Evolutionary conservation across 2,329 filamentous ascomycete species (phyloP), one percentile per base, ranked within the genome.

Genomic region (Pestalotiopsis sp.): DNA sequence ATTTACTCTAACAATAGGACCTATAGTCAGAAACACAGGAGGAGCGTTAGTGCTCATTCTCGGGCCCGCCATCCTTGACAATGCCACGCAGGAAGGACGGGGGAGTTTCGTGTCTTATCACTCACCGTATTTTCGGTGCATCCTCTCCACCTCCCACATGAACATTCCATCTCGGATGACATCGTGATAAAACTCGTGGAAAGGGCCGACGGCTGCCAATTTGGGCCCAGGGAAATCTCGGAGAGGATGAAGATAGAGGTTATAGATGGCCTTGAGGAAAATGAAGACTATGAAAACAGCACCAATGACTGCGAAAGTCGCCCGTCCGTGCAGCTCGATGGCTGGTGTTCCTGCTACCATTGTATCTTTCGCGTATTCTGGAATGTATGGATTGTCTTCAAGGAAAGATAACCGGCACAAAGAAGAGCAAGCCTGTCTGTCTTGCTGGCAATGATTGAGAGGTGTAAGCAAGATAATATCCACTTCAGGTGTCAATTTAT

Each of bases 1-100:
- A 65, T 73, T 79, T 66, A 80, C 77, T 23, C 79, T 73, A 39
- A 80, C 70, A 65, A 80, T 76, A 3, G 79, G 77, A 5, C 78
- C 70, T 52, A n/a, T 23, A 36, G 31, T 0, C 31, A 36, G n/a
- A 1, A 2, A 36, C 31, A 36, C n/a, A 27, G 13, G 14, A 20
- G 20, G 2, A 12, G 12, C 5, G 39, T 23, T 7, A 57, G 27
- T 66, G 27, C 27, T 49, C 1, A 5, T 49, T 1, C 2, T 49
- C 41, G 14, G 41, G 14, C 11, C 41, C 41, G 41, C 58, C 57
- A 23, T 58, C 5, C 36, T 36, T 31, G 49, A 39, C 66, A 14
- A 36, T 38, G 14, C 13, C 5, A 23, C 14, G 23, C 13, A 25
- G 39, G 41, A 66, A 36, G 23, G 38, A 14, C 14, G 14, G 41